These are phyloP conservation scores for Fusarium cicatricum DNA, from an alignment of 2,329 filamentous ascomycete species.

Conservation along the genomic window DNA sequence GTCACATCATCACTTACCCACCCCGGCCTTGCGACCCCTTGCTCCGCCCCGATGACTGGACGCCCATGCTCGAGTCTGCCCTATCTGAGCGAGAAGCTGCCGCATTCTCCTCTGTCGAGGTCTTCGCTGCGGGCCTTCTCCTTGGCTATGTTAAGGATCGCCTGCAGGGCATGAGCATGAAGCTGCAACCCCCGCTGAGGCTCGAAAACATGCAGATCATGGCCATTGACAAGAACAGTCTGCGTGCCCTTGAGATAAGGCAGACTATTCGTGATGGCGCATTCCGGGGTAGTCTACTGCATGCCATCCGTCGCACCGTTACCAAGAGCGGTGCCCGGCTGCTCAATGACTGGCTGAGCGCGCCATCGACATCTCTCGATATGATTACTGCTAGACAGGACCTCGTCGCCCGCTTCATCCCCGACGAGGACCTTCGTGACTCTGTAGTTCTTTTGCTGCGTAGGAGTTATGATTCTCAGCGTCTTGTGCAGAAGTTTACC, in stretches of 20 bases:
- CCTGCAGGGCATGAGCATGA: constrained; percentile 79
- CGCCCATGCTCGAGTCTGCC: constrained; percentile 77
- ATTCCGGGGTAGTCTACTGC: constrained; percentile 84
- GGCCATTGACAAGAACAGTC: constrained; percentile 90
- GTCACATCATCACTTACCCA: constrained; percentile 82
- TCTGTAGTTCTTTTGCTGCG: constrained; percentile 73
- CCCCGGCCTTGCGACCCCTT: constrained; percentile 59
- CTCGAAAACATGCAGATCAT: constrained; percentile 80
- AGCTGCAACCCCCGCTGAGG: constrained; percentile 82
- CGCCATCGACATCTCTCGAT: constrained; percentile 85
- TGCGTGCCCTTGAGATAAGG: constrained; percentile 88
- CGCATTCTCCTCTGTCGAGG: constrained; percentile 73
- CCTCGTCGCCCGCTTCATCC: constrained; percentile 78
- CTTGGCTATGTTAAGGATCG: constrained; percentile 84
- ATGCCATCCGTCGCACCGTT: constrained; percentile 87
- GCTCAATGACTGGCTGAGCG: constrained; percentile 84
- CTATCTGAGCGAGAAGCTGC: constrained; percentile 61
- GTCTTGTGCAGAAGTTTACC: constrained; percentile 92
- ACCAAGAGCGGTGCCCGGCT: constrained; percentile 91
- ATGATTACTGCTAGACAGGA: constrained; percentile 83
- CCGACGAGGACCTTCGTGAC: constrained; percentile 73
- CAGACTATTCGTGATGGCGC: constrained; percentile 82
- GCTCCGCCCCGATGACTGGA: constrained; percentile 71
- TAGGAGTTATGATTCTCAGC: constrained; percentile 83
- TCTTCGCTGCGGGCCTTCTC: constrained; percentile 80